Evolutionary conservation across 768 basidiomycete genomes (phyloP).

Genomic region (Clitopilus passeckerianus): DNA sequence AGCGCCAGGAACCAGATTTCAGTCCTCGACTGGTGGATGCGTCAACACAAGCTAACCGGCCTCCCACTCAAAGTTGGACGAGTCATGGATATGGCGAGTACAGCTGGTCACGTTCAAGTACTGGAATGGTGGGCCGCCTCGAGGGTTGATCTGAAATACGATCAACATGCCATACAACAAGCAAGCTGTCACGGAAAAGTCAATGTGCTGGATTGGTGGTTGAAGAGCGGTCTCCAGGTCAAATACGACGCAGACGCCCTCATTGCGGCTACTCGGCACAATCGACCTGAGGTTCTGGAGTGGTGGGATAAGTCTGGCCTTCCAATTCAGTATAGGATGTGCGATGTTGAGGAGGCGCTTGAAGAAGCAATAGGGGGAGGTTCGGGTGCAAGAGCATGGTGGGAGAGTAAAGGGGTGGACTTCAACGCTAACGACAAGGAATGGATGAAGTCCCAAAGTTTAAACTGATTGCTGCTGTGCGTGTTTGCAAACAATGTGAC

Average conservation of each 20-base stretch:
- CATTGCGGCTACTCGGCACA: conserved; percentile 75
- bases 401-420: conserved; percentile 76
- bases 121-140: conserved; percentile 87
- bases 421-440: conserved; percentile 82
- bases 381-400: conserved; percentile 72
- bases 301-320: conserved; percentile 86
- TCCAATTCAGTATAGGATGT: conserved; percentile 82
- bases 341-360: conserved; percentile 87
- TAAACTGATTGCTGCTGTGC: conserved; percentile 45
- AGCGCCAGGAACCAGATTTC: conserved; percentile 73
- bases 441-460: conserved; percentile 79
- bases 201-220: conserved; percentile 82
- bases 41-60: conserved; percentile 38
- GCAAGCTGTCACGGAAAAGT: conserved; percentile 79
- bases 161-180: conserved; percentile 69
- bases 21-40: conserved; percentile 83
- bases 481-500: background rate
- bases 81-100: conserved; percentile 82
- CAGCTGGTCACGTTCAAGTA: conserved; percentile 67
- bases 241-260: conserved; percentile 79
- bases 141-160: conserved; percentile 74
- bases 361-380: conserved; percentile 86
- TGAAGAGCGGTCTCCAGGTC: conserved; percentile 69
- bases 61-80: conserved; percentile 77
- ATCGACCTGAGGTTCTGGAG: conserved; percentile 75